These are phyloP conservation scores for Aphanomyces euteiches DNA, from an alignment of 352 stramenopile genomes.

Conservation along the genomic window DNA sequence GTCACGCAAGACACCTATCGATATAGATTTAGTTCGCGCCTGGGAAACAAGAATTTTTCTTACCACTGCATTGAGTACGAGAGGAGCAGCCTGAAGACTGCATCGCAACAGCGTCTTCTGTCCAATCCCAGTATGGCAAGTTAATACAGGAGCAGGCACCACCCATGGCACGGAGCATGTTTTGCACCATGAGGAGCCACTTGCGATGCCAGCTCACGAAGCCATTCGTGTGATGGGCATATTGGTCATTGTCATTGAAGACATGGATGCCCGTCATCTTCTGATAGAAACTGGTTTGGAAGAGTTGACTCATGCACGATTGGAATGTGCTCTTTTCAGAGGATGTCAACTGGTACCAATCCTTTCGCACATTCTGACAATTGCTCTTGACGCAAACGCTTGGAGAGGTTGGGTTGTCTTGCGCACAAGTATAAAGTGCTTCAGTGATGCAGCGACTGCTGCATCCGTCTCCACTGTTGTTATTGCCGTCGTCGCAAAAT, in stretches of 20 bases:
- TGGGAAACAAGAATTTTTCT: neutral
- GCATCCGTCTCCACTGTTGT: constrained; percentile 32
- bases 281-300: constrained; percentile 24
- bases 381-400: constrained; percentile 28
- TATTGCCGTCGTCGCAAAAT: constrained; percentile 37
- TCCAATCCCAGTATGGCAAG: constrained; percentile 30
- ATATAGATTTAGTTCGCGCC: neutral
- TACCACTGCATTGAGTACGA: constrained; percentile 21
- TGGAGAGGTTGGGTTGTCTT: neutral
- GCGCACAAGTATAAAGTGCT: constrained; percentile 32
- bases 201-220: constrained; percentile 31
- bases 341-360: constrained; percentile 11
- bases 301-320: constrained; percentile 14
- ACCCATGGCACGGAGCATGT: constrained; percentile 22
- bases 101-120: constrained; percentile 21
- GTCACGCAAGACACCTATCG: constrained; percentile 15
- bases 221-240: constrained; percentile 27
- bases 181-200: constrained; percentile 30
- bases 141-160: constrained; percentile 23
- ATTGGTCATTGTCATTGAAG: constrained; percentile 22
- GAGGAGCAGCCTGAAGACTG: constrained; percentile 15
- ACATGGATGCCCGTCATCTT: constrained; percentile 29
- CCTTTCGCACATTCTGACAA: constrained; percentile 17
- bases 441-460: constrained; percentile 32
- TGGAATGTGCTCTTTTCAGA: constrained; percentile 22